Evolutionary conservation across 768 basidiomycete species (phyloP), one percentile per base, ranked within the genome.

Genomic region (Cystobasidium onofrii): DNA sequence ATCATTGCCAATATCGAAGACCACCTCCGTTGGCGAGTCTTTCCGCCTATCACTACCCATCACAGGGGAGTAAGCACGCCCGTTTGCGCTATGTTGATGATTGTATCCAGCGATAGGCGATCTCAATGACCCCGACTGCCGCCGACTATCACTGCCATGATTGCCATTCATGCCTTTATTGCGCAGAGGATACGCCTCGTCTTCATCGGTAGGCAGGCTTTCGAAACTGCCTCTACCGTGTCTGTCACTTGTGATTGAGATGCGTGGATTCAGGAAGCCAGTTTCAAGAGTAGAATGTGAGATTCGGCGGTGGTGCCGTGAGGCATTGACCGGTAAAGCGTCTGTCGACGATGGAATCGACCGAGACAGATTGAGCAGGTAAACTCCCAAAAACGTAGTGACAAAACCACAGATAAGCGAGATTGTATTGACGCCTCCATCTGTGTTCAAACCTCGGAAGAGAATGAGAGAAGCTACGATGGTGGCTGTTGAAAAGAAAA

Each of bases 371-470:
- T 78, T 79, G 78, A 96, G 87, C 46, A 96, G 86, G 81, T 96
- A 91, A n/a, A 99, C 96, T 41, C 96, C 96, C 75, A 96, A 86
- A 84, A 96, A 98, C 64, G 92, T 99, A 78, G 91, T 87, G 77
- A 89, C 83, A 82, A 98, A 95, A 54, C 96, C 96, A 63, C 87
- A 86, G 72, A 98, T 83, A 34, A 99, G 87, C 1, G 92, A 94
- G 34, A 94, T 78, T 36, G 91, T 92, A 80, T 92, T 90, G 27
- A 86, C 85, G 15, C 86, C 88, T 74, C 87, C 88, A 31, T 88
- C 87, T 4, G 92, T 97, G 83, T 97, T 92, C 84, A 98, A 90
- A 0, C 96, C 96, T 84, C 93, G 90, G 86, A 98, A 97, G 75
- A 99, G 86, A 78, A 99, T 95, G 74, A 96, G 86, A 75, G 92